phyloP scores from a whole-genome alignment of 441 rosid genomes.

The Eutrema salsugineum region DNA sequence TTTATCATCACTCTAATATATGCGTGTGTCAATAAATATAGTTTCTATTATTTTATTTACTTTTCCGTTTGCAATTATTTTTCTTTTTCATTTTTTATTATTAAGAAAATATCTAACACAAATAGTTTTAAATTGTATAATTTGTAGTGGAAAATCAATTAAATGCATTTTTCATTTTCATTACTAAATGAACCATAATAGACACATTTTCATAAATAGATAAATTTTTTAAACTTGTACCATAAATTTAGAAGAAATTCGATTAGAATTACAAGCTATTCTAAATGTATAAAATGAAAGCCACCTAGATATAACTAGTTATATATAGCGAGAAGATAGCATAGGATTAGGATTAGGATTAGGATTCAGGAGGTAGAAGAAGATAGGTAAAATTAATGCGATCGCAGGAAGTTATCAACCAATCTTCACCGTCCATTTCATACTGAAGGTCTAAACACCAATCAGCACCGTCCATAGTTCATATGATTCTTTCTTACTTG shows the following conservation, averaged over 20 bases:
- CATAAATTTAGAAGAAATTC: not conserved
- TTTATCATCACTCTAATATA: not conserved
- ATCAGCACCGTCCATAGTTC: slow-evolving; percentile 11
- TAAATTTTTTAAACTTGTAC: not conserved
- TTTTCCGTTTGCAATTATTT: not conserved
- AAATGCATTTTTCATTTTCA: not conserved
- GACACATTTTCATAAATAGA: not conserved
- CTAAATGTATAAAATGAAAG: too few relatives aligned
- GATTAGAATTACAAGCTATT: too few relatives aligned
- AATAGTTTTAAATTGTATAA: not conserved
- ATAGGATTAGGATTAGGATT: not conserved
- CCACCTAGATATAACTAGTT: too few relatives aligned
- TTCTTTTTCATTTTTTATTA: not conserved
- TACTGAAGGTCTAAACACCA: not conserved
- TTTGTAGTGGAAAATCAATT: not conserved
- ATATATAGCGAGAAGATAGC: not conserved
- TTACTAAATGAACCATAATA: not conserved
- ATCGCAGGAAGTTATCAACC: not conserved
- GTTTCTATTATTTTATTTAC: not conserved
- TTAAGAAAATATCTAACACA: not conserved
- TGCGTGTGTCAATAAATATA: not conserved
- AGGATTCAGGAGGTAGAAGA: too few relatives aligned
- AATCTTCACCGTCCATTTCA: slow-evolving; percentile 14
- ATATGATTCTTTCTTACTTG: not conserved
- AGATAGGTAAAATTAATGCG: not conserved